Evolutionary conservation across 78 protist genomes (phyloP).

Genomic region (Dictyostelium purpureum): DNA sequence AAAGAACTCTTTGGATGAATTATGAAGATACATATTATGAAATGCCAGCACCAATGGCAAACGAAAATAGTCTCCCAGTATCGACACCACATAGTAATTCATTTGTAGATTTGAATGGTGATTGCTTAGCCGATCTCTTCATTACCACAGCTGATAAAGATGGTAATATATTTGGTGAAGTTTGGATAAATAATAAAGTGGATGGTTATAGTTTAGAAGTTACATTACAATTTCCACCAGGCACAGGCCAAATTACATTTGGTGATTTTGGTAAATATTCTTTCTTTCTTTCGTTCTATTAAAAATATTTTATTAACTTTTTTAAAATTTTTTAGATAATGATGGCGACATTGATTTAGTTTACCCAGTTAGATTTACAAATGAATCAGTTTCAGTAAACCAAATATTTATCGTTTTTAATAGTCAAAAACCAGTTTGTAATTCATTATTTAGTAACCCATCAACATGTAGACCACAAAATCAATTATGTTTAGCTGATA

Average conservation of each 20-base stretch:
- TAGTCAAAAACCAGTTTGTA: constrained; percentile 75
- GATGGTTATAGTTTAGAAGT: constrained; percentile 2
- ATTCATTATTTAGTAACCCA: constrained; percentile 10
- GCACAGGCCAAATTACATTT: constrained; percentile 81
- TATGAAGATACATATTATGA: not conserved
- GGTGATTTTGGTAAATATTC: constrained; percentile 71
- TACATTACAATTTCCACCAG: constrained; percentile 38
- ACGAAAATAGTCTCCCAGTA: not conserved
- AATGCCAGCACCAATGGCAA: not conserved
- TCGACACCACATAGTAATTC: constrained; percentile 32
- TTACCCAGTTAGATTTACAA: constrained; percentile 66
- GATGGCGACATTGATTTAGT: constrained; percentile 83
- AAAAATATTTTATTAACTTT: not conserved
- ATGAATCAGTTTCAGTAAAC: constrained; percentile 21
- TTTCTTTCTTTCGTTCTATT: not conserved
- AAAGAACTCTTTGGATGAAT: constrained; percentile 59
- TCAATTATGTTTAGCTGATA: constrained; percentile 53
- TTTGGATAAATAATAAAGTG: constrained; percentile 68
- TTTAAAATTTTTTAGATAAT: constrained; percentile 7
- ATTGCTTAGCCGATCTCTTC: constrained; percentile 82
- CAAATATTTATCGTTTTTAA: constrained; percentile 64
- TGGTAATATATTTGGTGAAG: constrained; percentile 44
- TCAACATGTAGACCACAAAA: constrained; percentile 58
- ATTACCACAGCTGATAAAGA: not conserved
- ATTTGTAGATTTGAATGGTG: constrained; percentile 84